Evolutionary conservation across 805 yeast genomes (phyloP).

Genomic region (Wickerhamiella cacticola): DNA sequence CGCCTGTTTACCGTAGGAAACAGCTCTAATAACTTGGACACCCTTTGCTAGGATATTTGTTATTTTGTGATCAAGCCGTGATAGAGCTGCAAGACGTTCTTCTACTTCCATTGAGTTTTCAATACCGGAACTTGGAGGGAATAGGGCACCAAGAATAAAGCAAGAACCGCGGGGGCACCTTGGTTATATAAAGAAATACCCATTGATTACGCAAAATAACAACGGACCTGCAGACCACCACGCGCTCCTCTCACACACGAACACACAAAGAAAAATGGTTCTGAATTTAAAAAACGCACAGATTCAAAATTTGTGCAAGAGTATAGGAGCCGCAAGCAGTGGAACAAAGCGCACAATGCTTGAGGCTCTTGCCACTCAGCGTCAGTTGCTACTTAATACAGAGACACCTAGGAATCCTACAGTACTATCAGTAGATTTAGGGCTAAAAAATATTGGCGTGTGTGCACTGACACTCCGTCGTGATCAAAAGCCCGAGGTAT

Average conservation of each 20-base stretch:
- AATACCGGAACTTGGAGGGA: neutral
- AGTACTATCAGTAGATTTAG: slow-evolving; percentile 28
- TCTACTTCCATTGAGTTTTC: slow-evolving; percentile 19
- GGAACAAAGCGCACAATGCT: slow-evolving; percentile 19
- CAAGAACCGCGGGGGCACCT: neutral
- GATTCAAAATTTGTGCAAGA: neutral
- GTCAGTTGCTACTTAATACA: neutral
- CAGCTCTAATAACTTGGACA: slow-evolving; percentile 22
- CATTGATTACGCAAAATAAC: neutral
- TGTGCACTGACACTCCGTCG: slow-evolving; percentile 13
- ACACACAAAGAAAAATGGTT: no score
- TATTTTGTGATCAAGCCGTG: slow-evolving; percentile 23
- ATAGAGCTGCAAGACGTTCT: slow-evolving; percentile 24
- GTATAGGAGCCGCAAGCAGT: slow-evolving; percentile 18
- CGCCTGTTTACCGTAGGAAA: slow-evolving; percentile 24
- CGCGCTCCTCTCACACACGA: neutral
- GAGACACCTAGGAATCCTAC: slow-evolving; percentile 10
- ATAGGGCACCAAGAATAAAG: neutral
- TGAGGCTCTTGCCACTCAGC: slow-evolving; percentile 8
- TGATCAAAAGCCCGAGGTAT: slow-evolving; percentile 10
- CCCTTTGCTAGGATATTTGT: slow-evolving; percentile 24
- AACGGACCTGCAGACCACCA: slow-evolving; percentile 1
- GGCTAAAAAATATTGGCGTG: slow-evolving; percentile 27
- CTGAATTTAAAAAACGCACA: neutral
- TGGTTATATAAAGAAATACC: neutral